These are phyloP conservation scores for Candida sp. DNA, from an alignment of 1,139 yeast species.

Conservation along the genomic window DNA sequence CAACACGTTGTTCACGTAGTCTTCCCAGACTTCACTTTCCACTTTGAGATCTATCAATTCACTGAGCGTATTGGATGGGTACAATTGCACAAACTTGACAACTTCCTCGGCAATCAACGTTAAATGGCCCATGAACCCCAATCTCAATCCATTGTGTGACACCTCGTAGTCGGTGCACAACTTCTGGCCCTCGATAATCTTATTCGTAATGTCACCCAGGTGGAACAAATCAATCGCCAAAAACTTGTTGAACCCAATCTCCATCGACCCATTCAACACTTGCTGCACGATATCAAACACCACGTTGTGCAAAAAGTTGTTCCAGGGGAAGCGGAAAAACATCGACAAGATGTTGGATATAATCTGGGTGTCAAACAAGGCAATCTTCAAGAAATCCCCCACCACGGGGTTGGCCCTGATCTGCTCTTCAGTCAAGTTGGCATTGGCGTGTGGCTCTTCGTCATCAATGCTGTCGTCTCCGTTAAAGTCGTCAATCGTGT, in stretches of 20 bases:
- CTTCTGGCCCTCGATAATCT: conserved; percentile 83
- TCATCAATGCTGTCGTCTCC: conserved; percentile 29
- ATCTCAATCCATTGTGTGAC: conserved; percentile 65
- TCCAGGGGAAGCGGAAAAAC: conserved; percentile 97
- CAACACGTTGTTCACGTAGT: conserved; percentile 81
- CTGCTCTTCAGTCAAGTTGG: conserved; percentile 58
- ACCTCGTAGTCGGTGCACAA: conserved; percentile 72
- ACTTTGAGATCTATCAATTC: conserved; percentile 63
- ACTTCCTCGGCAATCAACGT: conserved; percentile 97
- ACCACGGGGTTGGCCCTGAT: conserved; percentile 78
- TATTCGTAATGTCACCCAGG: conserved; percentile 75
- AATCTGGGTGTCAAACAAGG: conserved; percentile 82
- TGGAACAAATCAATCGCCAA: conserved; percentile 87
- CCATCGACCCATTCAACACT: conserved; percentile 94
- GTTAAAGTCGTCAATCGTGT: conserved; percentile 54
- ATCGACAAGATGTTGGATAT: conserved; percentile 77
- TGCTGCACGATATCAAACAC: conserved; percentile 98
- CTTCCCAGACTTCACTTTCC: conserved; percentile 73
- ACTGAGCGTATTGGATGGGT: conserved; percentile 65
- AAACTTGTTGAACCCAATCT: conserved; percentile 83
- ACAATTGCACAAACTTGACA: conserved; percentile 86
- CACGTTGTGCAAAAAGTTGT: conserved; percentile 95
- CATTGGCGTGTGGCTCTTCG: conserved; percentile 54
- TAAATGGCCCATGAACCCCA: conserved; percentile 98
- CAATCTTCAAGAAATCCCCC: conserved; percentile 89